Percentiles rank a stretch among this genome's conserved stretches.
Evolutionary conservation across 78 protist species (phyloP).

Genomic region (Speleostelium caveatum): DNA sequence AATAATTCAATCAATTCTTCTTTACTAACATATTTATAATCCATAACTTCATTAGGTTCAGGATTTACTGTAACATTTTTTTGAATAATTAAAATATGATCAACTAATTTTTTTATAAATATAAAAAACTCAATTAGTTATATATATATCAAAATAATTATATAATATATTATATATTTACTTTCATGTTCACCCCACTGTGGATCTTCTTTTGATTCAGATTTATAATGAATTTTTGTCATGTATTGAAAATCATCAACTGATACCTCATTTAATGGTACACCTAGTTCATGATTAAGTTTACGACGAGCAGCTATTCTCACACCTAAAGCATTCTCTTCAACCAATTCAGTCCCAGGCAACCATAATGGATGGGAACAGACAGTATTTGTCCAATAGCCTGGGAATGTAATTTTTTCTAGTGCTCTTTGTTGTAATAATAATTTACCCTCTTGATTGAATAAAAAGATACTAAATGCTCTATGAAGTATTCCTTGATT

Average conservation of each 20-base stretch:
- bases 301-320: constrained; percentile 88
- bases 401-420: constrained; percentile 93
- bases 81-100: constrained; percentile 78
- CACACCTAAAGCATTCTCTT: constrained; percentile 80
- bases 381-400: constrained; percentile 93
- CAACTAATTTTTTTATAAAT: constrained; percentile 49
- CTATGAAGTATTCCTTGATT: constrained; percentile 88
- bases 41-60: constrained; percentile 86
- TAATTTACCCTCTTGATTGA: constrained; percentile 79
- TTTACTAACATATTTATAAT: constrained; percentile 68
- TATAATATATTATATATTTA: constrained; percentile 21
- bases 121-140: background rate
- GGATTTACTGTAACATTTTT: constrained; percentile 54
- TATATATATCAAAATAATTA: background rate
- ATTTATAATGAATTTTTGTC: constrained; percentile 86
- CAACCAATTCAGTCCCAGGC: constrained; percentile 22
- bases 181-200: constrained; percentile 95
- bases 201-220: constrained; percentile 53
- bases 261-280: constrained; percentile 56
- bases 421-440: constrained; percentile 91
- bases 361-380: constrained; percentile 95
- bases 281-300: constrained; percentile 91
- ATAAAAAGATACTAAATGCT: constrained; percentile 93
- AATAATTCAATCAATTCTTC: constrained; percentile 78
- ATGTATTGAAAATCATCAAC: constrained; percentile 72